phyloP scores from a whole-genome alignment of 148 eudicot genomes.

The Rhododendron simsii region DNA sequence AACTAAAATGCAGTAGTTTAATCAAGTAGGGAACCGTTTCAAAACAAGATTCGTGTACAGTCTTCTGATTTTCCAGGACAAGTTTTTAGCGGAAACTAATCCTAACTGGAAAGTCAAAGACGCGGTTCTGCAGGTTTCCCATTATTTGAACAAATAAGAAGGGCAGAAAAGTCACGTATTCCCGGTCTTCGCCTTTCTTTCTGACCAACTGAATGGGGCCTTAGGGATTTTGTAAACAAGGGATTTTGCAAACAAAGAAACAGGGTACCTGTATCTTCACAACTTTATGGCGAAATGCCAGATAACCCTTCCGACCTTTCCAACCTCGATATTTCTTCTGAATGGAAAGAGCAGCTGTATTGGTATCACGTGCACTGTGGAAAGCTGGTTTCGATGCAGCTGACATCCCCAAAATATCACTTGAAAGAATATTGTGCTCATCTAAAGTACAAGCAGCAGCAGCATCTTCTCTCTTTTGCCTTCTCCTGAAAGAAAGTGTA shows the following conservation, averaged over 20 bases:
- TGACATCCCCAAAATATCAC: constrained; percentile 56
- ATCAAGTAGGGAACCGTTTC: not conserved
- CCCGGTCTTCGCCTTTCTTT: not conserved
- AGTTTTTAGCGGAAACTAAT: not conserved
- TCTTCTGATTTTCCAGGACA: not conserved
- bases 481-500: constrained; percentile 80
- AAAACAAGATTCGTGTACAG: not conserved
- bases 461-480: constrained; percentile 50
- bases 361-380: constrained; percentile 47
- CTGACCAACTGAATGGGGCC: not conserved
- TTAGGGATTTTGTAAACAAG: not conserved
- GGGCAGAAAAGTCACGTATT: not conserved
- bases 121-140: not conserved
- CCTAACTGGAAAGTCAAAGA: not conserved
- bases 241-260: not conserved
- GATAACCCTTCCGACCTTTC: constrained; percentile 79
- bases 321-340: constrained; percentile 88
- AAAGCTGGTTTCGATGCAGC: constrained; percentile 76
- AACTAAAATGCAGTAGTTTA: not conserved
- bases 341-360: constrained; percentile 79
- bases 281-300: constrained; percentile 75
- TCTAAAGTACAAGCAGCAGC: constrained; percentile 28
- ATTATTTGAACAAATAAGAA: not conserved
- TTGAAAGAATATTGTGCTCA: constrained; percentile 42
- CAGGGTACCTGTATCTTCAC: constrained; percentile 90